These are phyloP conservation scores for Rhododendron griersonianum DNA, from an alignment of 148 eudicot genomes.

Conservation along the genomic window DNA sequence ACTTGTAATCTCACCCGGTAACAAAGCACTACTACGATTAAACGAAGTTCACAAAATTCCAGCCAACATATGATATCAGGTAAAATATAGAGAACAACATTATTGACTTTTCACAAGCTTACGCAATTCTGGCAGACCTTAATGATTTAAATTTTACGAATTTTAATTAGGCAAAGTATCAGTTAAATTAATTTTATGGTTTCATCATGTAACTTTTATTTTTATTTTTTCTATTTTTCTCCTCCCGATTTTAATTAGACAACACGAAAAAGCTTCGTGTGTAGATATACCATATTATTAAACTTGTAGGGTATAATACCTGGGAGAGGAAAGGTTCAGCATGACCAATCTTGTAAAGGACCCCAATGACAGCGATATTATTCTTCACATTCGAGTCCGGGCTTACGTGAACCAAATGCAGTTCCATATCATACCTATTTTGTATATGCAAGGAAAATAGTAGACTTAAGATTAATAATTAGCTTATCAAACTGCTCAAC, in stretches of 20 bases:
- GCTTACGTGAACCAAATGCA: slow-evolving; percentile 59
- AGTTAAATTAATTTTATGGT: no score
- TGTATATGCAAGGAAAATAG: neutral
- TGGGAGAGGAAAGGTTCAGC: slow-evolving; percentile 43
- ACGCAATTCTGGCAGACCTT: neutral
- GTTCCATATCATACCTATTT: slow-evolving; percentile 50
- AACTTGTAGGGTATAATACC: slow-evolving; percentile 22
- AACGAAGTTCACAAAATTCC: neutral
- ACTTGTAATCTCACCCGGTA: neutral
- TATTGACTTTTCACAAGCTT: neutral
- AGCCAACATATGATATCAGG: neutral
- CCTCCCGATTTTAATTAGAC: no score
- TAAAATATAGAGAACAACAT: neutral
- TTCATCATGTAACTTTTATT: no score
- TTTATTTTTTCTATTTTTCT: no score
- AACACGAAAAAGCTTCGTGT: neutral
- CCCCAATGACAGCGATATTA: slow-evolving; percentile 41
- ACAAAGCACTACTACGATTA: neutral
- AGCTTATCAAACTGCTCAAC: neutral
- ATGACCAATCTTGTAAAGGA: slow-evolving; percentile 48
- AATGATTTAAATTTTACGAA: neutral
- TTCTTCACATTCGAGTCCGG: slow-evolving; percentile 20
- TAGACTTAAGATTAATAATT: neutral
- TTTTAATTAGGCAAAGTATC: neutral
- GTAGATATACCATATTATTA: neutral